Conservation (phyloP, 148 eudicot genomes). For the Vaccinium myrtillus region DNA sequence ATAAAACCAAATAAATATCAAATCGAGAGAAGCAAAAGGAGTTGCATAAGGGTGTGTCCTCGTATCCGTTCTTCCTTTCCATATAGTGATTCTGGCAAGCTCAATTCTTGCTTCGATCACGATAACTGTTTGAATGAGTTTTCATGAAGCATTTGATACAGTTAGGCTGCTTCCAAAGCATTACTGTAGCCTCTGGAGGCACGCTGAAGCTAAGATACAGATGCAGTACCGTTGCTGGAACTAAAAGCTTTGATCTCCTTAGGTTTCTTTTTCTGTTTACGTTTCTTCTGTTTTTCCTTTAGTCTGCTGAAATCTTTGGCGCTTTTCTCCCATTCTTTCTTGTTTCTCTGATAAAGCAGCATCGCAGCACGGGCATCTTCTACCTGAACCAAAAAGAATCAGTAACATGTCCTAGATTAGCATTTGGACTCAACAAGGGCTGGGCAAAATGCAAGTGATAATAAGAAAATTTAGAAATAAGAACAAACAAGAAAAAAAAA, state of each 20-base stretch:
- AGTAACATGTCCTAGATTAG: not conserved
- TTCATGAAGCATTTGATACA: not conserved
- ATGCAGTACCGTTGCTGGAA: not conserved
- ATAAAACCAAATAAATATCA: not conserved
- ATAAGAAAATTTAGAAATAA: not conserved
- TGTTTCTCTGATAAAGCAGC: constrained; percentile 78
- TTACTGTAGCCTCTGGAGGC: not conserved
- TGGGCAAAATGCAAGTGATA: not conserved
- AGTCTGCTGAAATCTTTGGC: constrained; percentile 56
- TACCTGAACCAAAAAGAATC: constrained; percentile 39
- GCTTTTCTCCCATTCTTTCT: constrained; percentile 72
- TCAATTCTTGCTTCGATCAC: not conserved
- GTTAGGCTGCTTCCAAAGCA: not conserved
- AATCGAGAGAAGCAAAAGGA: not conserved
- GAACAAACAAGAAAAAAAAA: not conserved
- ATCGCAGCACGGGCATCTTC: constrained; percentile 98
- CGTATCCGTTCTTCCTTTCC: not conserved
- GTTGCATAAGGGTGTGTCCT: not conserved
- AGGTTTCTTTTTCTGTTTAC: constrained; percentile 52
- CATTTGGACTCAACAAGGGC: not conserved
- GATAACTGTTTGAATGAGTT: not conserved
- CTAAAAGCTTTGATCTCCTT: constrained; percentile 13
- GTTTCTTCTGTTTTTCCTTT: constrained; percentile 69
- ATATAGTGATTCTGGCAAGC: not conserved
- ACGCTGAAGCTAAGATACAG: constrained; percentile 13